phyloP scores from a whole-genome alignment of 371 early-diverging fungal genomes.

The Apophysomyces variabilis region DNA sequence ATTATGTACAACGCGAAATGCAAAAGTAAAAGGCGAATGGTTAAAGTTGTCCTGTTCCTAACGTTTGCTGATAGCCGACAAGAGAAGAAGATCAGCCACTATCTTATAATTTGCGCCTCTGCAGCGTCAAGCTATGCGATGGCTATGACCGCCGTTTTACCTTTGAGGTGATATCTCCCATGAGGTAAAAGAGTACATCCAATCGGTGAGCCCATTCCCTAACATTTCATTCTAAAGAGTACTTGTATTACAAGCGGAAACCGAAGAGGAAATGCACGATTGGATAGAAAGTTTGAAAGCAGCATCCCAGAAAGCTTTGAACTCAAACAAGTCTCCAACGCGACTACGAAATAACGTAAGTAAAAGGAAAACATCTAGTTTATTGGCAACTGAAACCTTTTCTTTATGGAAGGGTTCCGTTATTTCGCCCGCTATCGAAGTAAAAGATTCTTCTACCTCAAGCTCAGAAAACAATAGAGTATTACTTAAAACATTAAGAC shows the following conservation, averaged over 20 bases:
- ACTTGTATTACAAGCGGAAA: constrained; percentile 85
- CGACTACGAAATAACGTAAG: constrained; percentile 32
- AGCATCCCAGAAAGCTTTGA: constrained; percentile 71
- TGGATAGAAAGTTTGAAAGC: constrained; percentile 81
- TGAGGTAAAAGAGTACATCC: constrained; percentile 47
- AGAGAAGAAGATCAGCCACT: constrained; percentile 48
- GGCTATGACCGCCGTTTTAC: constrained; percentile 78
- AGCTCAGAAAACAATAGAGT: constrained; percentile 29
- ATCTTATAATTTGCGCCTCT: constrained; percentile 71
- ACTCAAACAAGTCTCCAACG: constrained; percentile 53
- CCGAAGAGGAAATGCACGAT: constrained; percentile 71
- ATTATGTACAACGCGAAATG: constrained; percentile 52
- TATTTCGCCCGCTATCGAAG: constrained; percentile 9
- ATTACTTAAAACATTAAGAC: constrained; percentile 34
- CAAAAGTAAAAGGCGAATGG: constrained; percentile 39
- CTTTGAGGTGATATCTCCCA: constrained; percentile 87
- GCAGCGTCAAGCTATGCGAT: constrained; percentile 75
- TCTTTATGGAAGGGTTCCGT: constrained; percentile 10
- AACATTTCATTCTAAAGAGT: constrained; percentile 35
- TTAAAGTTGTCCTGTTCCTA: neutral
- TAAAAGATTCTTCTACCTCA: constrained; percentile 14
- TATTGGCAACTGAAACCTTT: neutral
- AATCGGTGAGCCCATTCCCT: constrained; percentile 3
- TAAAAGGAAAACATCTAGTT: neutral
- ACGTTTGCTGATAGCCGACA: constrained; percentile 10